phyloP scores from a whole-genome alignment of 768 basidiomycete genomes.

The Hygrophoropsis aurantiaca region DNA sequence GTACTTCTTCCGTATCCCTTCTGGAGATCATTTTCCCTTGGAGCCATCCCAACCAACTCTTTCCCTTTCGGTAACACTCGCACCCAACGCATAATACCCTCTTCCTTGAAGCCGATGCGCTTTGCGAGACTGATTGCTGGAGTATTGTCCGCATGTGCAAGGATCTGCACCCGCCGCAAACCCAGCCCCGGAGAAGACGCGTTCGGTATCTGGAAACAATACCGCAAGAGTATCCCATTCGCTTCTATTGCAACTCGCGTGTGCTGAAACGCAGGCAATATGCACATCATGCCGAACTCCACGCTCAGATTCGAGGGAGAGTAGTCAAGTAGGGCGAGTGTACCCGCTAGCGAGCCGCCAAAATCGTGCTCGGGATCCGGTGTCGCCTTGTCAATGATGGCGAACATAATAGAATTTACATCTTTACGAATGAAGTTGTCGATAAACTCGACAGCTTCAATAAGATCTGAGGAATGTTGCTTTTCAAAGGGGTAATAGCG shows the following conservation, averaged over 20 bases:
- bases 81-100: conserved; percentile 38
- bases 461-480: neutral
- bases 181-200: conserved; percentile 28
- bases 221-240: conserved; percentile 25
- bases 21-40: conserved; percentile 25
- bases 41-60: conserved; percentile 30
- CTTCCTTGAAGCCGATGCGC: conserved; percentile 42
- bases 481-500: conserved; percentile 7
- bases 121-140: conserved; percentile 34
- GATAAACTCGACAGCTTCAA: conserved; percentile 10
- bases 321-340: conserved; percentile 38
- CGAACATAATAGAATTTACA: conserved; percentile 25
- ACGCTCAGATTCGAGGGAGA: conserved; percentile 25
- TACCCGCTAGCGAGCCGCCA: conserved; percentile 35
- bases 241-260: conserved; percentile 45
- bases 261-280: conserved; percentile 38
- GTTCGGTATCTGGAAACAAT: conserved; percentile 21
- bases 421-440: conserved; percentile 16
- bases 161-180: conserved; percentile 44
- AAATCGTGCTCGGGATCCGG: conserved; percentile 7
- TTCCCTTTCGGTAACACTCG: conserved; percentile 29
- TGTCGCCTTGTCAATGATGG: conserved; percentile 32
- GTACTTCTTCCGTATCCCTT: conserved; percentile 44
- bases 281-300: conserved; percentile 39
- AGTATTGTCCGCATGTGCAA: conserved; percentile 33